A percentile compares a stretch with the other conserved stretches of the same genome.
These are phyloP conservation scores for Ceriops decandra DNA, from an alignment of 345 rosid species.

Conservation along the genomic window DNA sequence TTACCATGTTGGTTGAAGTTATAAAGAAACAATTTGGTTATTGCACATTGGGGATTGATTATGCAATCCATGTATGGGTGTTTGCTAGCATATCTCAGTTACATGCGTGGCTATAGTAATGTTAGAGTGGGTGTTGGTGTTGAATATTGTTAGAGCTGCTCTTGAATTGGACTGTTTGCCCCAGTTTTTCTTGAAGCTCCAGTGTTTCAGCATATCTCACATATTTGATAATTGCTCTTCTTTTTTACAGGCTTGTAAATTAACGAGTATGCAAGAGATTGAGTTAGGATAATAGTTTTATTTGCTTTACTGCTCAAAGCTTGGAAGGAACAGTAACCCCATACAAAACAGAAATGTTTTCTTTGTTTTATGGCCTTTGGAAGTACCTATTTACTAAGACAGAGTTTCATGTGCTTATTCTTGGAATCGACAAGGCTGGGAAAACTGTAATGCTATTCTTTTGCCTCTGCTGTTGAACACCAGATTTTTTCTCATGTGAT, in stretches of 20 bases:
- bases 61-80: too few relatives aligned
- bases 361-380: slow-evolving; percentile 92
- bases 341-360: slow-evolving; percentile 69
- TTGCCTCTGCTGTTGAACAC: neutral
- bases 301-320: neutral
- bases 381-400: slow-evolving; percentile 78
- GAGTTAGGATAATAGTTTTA: slow-evolving; percentile 1
- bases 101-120: too few relatives aligned
- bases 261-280: neutral
- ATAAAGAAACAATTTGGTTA: too few relatives aligned
- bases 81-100: too few relatives aligned
- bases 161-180: neutral
- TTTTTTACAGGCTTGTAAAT: slow-evolving; percentile 9
- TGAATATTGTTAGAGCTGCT: neutral
- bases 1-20: too few relatives aligned
- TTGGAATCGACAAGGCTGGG: slow-evolving; percentile 96
- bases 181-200: neutral
- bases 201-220: slow-evolving; percentile 5
- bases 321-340: slow-evolving; percentile 11
- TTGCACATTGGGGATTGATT: too few relatives aligned
- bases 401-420: slow-evolving; percentile 91
- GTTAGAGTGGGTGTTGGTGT: too few relatives aligned
- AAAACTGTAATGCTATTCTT: slow-evolving; percentile 61
- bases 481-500: neutral
- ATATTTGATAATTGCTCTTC: neutral